phyloP scores from a whole-genome alignment of 768 basidiomycete species.

The Hygrophoropsis aurantiaca region DNA sequence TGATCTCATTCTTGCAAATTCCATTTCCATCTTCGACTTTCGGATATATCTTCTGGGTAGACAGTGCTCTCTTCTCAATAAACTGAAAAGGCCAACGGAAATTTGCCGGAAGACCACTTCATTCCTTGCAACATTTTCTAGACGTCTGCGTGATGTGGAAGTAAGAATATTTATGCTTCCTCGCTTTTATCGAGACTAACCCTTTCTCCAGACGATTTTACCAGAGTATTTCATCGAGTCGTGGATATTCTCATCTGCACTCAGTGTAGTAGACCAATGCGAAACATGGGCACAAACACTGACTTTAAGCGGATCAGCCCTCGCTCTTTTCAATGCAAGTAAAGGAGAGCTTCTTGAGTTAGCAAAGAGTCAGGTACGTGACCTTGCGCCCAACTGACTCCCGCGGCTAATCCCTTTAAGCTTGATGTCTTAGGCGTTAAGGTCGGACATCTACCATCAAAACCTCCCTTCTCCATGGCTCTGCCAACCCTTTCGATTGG shows the following conservation, averaged over 20 bases:
- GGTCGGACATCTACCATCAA: constrained; percentile 66
- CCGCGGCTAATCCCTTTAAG: constrained; percentile 38
- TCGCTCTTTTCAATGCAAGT: constrained; percentile 63
- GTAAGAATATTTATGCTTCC: constrained; percentile 37
- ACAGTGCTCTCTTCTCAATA: constrained; percentile 76
- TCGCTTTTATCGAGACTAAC: constrained; percentile 15
- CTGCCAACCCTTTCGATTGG: constrained; percentile 15
- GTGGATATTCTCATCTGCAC: constrained; percentile 90
- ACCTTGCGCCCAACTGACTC: not conserved
- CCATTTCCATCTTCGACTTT: constrained; percentile 93
- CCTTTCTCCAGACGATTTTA: constrained; percentile 42
- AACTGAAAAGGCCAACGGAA: constrained; percentile 66
- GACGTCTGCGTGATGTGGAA: constrained; percentile 72
- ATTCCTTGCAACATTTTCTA: constrained; percentile 78
- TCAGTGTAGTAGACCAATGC: constrained; percentile 80
- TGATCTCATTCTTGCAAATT: constrained; percentile 85
- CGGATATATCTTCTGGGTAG: constrained; percentile 86
- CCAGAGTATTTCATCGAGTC: constrained; percentile 81
- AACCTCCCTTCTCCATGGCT: constrained; percentile 70
- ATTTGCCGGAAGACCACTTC: constrained; percentile 66
- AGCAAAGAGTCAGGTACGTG: constrained; percentile 78
- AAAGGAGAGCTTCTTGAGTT: constrained; percentile 90
- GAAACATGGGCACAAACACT: constrained; percentile 61
- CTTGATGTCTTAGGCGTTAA: constrained; percentile 83
- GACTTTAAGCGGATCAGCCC: constrained; percentile 45